phyloP scores from a whole-genome alignment of 257 asterid species.

The Ligustrum vulgare region DNA sequence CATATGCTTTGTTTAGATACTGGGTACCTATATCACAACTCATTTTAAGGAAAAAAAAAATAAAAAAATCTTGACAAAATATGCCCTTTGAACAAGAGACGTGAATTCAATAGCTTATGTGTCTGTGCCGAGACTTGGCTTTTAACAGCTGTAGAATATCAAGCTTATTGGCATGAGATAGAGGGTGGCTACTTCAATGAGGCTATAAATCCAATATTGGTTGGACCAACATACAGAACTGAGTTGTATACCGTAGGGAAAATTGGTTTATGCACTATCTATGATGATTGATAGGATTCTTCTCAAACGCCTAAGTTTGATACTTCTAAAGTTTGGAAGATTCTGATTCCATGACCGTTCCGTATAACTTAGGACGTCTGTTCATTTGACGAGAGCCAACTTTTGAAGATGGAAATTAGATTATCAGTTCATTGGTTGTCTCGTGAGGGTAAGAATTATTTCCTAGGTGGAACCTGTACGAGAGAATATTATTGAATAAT shows the following conservation, averaged over 20 bases:
- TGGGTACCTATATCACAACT: neutral
- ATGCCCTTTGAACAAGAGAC: neutral
- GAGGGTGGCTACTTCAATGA: neutral
- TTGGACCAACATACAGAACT: neutral
- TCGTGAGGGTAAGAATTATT: neutral
- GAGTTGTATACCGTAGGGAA: neutral
- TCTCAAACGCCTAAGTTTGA: neutral
- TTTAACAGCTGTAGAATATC: neutral
- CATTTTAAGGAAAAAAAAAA: neutral
- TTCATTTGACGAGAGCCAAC: neutral
- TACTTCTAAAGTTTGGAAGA: neutral
- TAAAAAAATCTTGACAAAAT: neutral
- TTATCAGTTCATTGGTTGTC: neutral
- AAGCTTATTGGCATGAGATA: slow-evolving; percentile 1
- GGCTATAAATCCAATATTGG: neutral
- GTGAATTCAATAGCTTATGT: neutral
- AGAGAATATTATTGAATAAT: neutral
- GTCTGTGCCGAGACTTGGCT: neutral
- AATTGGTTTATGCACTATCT: neutral
- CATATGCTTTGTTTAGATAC: neutral
- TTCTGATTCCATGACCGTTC: neutral
- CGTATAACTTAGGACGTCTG: neutral
- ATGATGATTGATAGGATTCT: neutral
- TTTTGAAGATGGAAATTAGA: neutral
- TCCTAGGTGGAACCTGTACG: neutral